A percentile compares a stretch with the other conserved stretches of the same genome.
phyloP scores from a whole-genome alignment of 2,329 filamentous ascomycete genomes.

The Trematosphaeria pertusa region DNA sequence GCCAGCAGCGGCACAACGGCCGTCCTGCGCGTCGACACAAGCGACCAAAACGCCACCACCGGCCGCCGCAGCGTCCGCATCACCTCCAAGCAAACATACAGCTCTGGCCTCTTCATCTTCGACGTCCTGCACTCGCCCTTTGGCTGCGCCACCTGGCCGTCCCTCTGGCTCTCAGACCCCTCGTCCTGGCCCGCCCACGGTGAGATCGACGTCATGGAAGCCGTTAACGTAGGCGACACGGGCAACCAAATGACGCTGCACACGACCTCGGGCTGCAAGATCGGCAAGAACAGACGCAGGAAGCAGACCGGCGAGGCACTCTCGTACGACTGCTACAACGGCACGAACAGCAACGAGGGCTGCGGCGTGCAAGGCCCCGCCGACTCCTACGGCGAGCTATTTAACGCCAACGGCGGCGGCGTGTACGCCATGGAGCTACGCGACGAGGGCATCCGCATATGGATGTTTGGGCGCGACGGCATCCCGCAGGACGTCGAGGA shows the following conservation, averaged over 20 bases:
- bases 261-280: slow-evolving; percentile 26
- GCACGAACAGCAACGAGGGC: slow-evolving; percentile 32
- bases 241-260: slow-evolving; percentile 40
- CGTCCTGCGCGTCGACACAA: slow-evolving; percentile 52
- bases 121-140: slow-evolving; percentile 36
- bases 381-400: slow-evolving; percentile 27
- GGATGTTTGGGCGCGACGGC: slow-evolving; percentile 42
- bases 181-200: slow-evolving; percentile 35
- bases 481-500: slow-evolving; percentile 19
- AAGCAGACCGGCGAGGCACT: slow-evolving; percentile 54
- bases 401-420: slow-evolving; percentile 42
- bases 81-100: slow-evolving; percentile 31
- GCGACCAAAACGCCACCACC: slow-evolving; percentile 27
- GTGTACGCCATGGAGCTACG: slow-evolving; percentile 47
- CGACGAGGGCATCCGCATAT: slow-evolving; percentile 46
- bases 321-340: slow-evolving; percentile 50
- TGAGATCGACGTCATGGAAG: slow-evolving; percentile 40
- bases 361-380: slow-evolving; percentile 39
- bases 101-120: slow-evolving; percentile 35
- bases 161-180: slow-evolving; percentile 37
- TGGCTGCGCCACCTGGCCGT: slow-evolving; percentile 33
- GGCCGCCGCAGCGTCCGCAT: slow-evolving; percentile 34
- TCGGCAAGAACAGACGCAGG: slow-evolving; percentile 19
- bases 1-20: slow-evolving; percentile 9
- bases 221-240: slow-evolving; percentile 26